Evolutionary conservation across 345 rosid genomes (phyloP).

Genomic region (Rhizophora mangle): DNA sequence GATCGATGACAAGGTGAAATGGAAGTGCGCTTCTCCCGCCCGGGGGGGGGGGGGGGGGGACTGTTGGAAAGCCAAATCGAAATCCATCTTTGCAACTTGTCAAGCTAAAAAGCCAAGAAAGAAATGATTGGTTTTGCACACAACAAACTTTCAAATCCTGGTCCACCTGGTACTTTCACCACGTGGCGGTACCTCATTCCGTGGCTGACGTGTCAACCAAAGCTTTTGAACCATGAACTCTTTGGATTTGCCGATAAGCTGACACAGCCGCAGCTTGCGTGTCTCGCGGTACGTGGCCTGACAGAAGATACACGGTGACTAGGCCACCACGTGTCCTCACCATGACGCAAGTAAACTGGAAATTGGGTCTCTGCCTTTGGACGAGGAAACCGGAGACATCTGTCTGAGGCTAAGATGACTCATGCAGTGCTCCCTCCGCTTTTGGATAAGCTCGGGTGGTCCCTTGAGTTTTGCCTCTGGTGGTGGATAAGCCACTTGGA

Average conservation of each 20-base stretch:
- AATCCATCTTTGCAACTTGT: background rate
- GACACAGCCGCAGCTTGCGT: constrained; percentile 25
- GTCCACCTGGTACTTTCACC: background rate
- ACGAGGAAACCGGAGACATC: constrained; percentile 37
- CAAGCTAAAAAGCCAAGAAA: background rate
- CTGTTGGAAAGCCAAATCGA: constrained; percentile 12
- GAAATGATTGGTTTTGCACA: background rate
- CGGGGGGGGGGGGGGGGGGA: no score
- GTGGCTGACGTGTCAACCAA: constrained; percentile 27
- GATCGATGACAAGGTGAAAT: no score
- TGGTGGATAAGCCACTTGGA: no score
- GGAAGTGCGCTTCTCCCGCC: no score
- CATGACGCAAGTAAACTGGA: background rate
- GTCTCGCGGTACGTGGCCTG: constrained; percentile 30
- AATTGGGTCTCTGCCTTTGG: constrained; percentile 12
- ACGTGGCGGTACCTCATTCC: constrained; percentile 5
- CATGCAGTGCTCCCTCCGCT: background rate
- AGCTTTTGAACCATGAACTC: constrained; percentile 27
- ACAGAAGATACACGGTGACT: constrained; percentile 6
- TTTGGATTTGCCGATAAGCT: background rate
- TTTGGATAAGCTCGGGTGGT: constrained; percentile 39
- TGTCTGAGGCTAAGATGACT: background rate
- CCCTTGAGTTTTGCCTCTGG: background rate
- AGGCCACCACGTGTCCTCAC: constrained; percentile 26
- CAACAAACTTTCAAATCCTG: background rate